These are phyloP conservation scores for Ambrosia artemisiifolia DNA, from an alignment of 129 eudicot species.

Conservation along the genomic window DNA sequence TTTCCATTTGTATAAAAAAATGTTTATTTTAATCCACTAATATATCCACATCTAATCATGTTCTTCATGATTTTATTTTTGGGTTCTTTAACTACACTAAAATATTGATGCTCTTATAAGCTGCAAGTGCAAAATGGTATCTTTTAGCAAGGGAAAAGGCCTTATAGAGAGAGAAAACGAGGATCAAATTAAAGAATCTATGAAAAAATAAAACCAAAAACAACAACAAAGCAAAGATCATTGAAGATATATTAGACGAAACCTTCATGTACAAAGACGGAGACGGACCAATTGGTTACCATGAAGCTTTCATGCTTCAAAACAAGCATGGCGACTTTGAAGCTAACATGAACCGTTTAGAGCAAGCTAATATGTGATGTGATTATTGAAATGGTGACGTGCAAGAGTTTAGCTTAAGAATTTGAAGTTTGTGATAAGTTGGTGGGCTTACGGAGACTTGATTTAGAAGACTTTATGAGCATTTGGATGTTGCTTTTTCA, in stretches of 20 bases:
- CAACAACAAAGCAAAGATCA: slow-evolving; percentile 11
- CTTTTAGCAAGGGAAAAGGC: slow-evolving; percentile 70
- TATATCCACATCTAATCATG: too few species aligned
- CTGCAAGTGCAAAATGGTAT: slow-evolving; percentile 53
- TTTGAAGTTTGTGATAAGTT: slow-evolving; percentile 60
- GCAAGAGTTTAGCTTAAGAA: slow-evolving; percentile 73
- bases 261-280: slow-evolving; percentile 38
- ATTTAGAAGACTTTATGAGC: slow-evolving; percentile 65
- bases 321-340: slow-evolving; percentile 43
- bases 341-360: slow-evolving; percentile 58
- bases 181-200: slow-evolving; percentile 9
- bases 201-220: neutral
- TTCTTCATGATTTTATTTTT: neutral
- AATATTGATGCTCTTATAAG: slow-evolving; percentile 30
- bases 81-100: neutral
- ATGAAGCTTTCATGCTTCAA: slow-evolving; percentile 68
- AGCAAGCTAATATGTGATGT: slow-evolving; percentile 78
- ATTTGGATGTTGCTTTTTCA: too few species aligned
- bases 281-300: slow-evolving; percentile 34
- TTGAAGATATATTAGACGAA: slow-evolving; percentile 1
- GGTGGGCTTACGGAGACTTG: slow-evolving; percentile 50
- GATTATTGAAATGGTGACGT: slow-evolving; percentile 60
- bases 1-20: too few species aligned
- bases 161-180: slow-evolving; percentile 42
- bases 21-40: too few species aligned